A percentile compares a stretch with the other conserved stretches of the same genome.
phyloP scores from a whole-genome alignment of 2,329 filamentous ascomycete genomes.

The Cladosporium sp. region DNA sequence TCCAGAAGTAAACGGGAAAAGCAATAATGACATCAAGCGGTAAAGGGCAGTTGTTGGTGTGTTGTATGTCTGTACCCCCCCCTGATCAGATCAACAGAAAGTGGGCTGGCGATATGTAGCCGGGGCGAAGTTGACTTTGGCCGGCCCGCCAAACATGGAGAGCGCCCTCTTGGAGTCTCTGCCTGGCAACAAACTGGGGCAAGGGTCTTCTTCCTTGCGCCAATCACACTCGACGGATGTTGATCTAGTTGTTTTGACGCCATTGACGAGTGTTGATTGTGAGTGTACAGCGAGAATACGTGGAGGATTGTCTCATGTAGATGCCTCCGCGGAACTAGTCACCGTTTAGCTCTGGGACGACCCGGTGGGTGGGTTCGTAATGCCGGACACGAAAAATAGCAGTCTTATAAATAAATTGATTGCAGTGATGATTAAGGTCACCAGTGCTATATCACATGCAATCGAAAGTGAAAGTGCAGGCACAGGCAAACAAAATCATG shows the following conservation, averaged over 20 bases:
- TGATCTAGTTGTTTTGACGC: background rate
- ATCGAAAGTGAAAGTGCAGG: background rate
- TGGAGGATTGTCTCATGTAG: background rate
- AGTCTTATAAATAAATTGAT: background rate
- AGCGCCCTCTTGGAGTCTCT: background rate
- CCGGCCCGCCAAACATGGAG: constrained; percentile 14
- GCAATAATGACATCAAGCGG: constrained; percentile 7
- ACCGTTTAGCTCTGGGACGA: background rate
- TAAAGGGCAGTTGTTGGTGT: background rate
- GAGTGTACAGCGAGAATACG: background rate
- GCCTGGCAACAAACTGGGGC: constrained; percentile 5
- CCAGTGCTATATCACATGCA: background rate
- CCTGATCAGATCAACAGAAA: constrained; percentile 11
- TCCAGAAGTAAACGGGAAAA: background rate
- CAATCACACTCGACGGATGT: background rate
- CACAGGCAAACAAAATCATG: background rate
- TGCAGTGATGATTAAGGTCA: background rate
- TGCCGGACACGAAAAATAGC: background rate
- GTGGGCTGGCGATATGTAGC: constrained; percentile 11
- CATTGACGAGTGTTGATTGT: background rate
- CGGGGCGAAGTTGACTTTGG: constrained; percentile 9
- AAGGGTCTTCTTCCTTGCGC: constrained; percentile 1
- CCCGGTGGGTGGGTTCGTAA: background rate
- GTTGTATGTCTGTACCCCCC: background rate
- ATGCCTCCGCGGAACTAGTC: background rate